A percentile compares a stretch with the other conserved stretches of the same genome.
Conservation (phyloP, 208 protist genomes). For the Plasmodiophora brassicae region DNA sequence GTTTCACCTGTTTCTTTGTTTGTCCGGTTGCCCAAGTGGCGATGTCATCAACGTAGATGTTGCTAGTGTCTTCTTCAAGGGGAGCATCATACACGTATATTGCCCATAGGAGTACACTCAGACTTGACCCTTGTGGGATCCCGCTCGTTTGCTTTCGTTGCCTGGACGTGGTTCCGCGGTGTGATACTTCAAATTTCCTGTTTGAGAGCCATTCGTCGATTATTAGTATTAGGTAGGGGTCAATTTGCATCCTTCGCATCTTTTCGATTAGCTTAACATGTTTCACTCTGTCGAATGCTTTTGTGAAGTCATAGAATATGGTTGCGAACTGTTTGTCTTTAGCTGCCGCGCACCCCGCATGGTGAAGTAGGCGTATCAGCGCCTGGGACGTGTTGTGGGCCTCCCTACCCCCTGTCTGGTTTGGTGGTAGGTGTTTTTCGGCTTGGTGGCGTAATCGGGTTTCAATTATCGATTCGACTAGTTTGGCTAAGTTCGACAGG, state of each 20-base stretch:
- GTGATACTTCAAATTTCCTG: background rate
- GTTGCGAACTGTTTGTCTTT: slow-evolving; percentile 3
- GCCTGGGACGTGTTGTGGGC: background rate
- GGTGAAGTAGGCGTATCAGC: background rate
- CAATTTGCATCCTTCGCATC: background rate
- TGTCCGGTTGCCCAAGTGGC: background rate
- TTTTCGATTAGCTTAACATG: background rate
- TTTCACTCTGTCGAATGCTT: background rate
- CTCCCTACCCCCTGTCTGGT: background rate
- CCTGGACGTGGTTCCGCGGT: background rate
- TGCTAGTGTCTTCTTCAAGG: no score
- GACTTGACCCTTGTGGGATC: slow-evolving; percentile 2
- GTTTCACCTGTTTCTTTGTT: background rate
- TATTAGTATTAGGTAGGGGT: background rate
- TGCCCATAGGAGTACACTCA: slow-evolving; percentile 6
- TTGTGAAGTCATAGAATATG: background rate
- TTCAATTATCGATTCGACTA: background rate
- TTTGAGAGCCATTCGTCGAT: background rate
- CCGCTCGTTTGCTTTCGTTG: background rate
- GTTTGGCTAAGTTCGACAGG: background rate
- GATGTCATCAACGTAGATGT: background rate
- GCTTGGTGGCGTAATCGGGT: background rate
- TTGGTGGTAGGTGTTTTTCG: background rate
- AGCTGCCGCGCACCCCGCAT: background rate
- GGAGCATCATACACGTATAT: no score